Percentiles rank a stretch among this genome's conserved stretches.
Conservation (phyloP, 1,284 basidiomycete genomes). For the Porogramme epimiltina region DNA sequence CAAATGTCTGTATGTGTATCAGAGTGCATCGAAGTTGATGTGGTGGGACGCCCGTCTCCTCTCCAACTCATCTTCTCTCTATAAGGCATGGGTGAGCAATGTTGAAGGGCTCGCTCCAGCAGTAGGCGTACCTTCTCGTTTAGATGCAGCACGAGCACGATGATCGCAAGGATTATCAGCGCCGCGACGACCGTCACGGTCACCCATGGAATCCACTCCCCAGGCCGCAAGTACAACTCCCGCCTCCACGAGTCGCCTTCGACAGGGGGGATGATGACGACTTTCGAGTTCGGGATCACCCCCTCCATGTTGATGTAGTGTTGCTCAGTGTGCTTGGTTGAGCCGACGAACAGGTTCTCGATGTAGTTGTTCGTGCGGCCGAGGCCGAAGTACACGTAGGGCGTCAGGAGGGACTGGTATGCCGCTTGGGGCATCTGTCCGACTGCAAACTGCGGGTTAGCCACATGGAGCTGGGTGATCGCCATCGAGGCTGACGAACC, state of each 20-base stretch:
- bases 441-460: slow-evolving; percentile 63
- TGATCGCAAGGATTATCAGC: slow-evolving; percentile 73
- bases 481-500: slow-evolving; percentile 46
- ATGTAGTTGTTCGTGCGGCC: slow-evolving; percentile 99
- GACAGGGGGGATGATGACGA: slow-evolving; percentile 88
- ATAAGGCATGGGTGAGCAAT: slow-evolving; percentile 14
- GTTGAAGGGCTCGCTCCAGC: not conserved
- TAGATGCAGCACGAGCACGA: slow-evolving; percentile 87
- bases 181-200: slow-evolving; percentile 82
- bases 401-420: slow-evolving; percentile 87
- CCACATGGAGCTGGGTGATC: not conserved
- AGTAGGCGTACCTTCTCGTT: slow-evolving; percentile 78
- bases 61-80: slow-evolving; percentile 94
- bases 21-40: slow-evolving; percentile 96
- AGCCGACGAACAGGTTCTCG: slow-evolving; percentile 93
- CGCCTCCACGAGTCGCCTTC: slow-evolving; percentile 73
- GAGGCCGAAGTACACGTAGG: slow-evolving; percentile 95
- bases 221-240: slow-evolving; percentile 91
- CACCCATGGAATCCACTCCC: slow-evolving; percentile 98
- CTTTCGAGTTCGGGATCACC: slow-evolving; percentile 95
- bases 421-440: slow-evolving; percentile 91
- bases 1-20: slow-evolving; percentile 24
- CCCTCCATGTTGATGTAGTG: slow-evolving; percentile 94
- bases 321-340: slow-evolving; percentile 69
- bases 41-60: slow-evolving; percentile 85